Evolutionary conservation across 805 yeast genomes (phyloP), one percentile per base, ranked within the genome.

Genomic region (Scheffersomyces amazonensis): DNA sequence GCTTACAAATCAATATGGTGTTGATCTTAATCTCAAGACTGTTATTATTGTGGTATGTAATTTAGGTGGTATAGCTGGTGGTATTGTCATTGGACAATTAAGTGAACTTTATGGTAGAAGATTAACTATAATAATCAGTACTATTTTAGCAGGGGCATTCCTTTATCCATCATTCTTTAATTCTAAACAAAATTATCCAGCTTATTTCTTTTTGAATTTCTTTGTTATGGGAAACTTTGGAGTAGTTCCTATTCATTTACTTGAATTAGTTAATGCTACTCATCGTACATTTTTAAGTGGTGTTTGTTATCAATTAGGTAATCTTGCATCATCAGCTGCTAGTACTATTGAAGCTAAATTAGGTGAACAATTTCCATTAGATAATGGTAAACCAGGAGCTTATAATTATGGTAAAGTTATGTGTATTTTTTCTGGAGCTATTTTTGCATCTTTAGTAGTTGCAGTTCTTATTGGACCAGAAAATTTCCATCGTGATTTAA

Each of bases 211-310:
- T 61, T 58, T 80, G 42, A 85, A 80, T 52, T 75, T 75, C 52
- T 76, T 73, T 42, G 84, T 81, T 37, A 84, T 79, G 60, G 86
- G 86, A 50, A 78, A 81, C 19, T 81, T 83, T 81, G 86, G 86
- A 49, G 80, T 78, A 30, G 66, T 75, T 37, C 86, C 86, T 37
- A 68, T 78, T 41, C 83, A 80, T 56, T 61, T 81, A 37, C 66
- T 79, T 3, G 85, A 79, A 57, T 65, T 81, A 44, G 70, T 83
- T 29, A 81, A 81, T 40, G 80, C 82, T 16, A 78, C 76, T 42
- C 78, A 75, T 62, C 69, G 81, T 58, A 70, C 86, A 7, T 77
- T 81, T 42, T 76, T 79, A 36, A 73, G 76, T 31, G 87, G 87
- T 54, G 70, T 73, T 23, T 68, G 83, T 16, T 81, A 81, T 55